Evolutionary conservation across 768 basidiomycete species (phyloP).

Genomic region (Royoungia palumana): DNA sequence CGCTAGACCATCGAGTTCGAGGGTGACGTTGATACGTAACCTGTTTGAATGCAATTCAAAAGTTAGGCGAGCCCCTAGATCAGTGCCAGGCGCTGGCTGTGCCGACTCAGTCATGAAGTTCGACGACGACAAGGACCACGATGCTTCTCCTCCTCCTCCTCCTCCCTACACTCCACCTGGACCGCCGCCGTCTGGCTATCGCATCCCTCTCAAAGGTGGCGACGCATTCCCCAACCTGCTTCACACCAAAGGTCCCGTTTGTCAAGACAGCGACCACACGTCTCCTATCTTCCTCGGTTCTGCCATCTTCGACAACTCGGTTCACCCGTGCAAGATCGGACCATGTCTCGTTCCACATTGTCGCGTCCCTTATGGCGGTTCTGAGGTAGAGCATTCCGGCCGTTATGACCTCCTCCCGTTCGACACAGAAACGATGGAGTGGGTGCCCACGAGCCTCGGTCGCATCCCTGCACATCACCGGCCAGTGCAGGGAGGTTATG

Average conservation of each 20-base stretch:
- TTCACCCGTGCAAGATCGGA: conserved; percentile 83
- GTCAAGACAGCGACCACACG: conserved; percentile 51
- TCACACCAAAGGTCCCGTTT: conserved; percentile 49
- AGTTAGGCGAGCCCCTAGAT: background rate
- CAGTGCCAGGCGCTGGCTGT: too few species aligned
- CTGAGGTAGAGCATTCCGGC: conserved; percentile 57
- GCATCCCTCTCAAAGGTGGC: conserved; percentile 48
- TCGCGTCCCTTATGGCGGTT: conserved; percentile 62
- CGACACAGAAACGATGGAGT: conserved; percentile 66
- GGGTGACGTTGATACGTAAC: conserved; percentile 6
- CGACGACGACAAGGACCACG: conserved; percentile 7
- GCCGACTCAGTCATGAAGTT: conserved; percentile 1
- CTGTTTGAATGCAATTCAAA: background rate
- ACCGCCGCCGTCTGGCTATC: conserved; percentile 63
- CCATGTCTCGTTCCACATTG: conserved; percentile 51
- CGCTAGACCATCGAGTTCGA: too few species aligned
- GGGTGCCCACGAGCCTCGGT: conserved; percentile 61
- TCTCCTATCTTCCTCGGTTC: conserved; percentile 71
- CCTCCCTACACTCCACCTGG: conserved; percentile 16
- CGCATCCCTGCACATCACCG: conserved; percentile 52
- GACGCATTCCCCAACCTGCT: conserved; percentile 37
- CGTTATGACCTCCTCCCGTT: conserved; percentile 77
- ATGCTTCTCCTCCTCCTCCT: conserved; percentile 8
- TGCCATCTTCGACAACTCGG: conserved; percentile 60
- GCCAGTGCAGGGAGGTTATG: conserved; percentile 73